Evolutionary conservation across 1,284 basidiomycete genomes (phyloP).

Genomic region (Retiboletus flavoniger): DNA sequence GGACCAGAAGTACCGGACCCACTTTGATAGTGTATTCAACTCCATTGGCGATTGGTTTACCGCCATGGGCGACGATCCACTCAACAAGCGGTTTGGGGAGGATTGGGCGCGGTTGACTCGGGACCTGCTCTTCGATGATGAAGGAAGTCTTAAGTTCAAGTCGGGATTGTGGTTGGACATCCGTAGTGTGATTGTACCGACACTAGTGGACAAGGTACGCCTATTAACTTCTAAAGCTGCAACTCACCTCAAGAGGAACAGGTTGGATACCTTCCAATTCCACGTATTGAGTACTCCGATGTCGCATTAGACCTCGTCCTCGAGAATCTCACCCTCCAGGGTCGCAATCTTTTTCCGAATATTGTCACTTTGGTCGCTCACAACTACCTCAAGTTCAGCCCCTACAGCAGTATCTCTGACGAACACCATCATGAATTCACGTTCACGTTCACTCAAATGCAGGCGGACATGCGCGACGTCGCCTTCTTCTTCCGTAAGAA

Average conservation of each 20-base stretch:
- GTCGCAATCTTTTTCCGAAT: conserved; percentile 81
- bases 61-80: conserved; percentile 81
- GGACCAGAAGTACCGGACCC: conserved; percentile 78
- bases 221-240: no score
- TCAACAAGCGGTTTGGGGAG: conserved; percentile 78
- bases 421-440: conserved; percentile 68
- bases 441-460: conserved; percentile 80
- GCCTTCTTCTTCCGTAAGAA: conserved; percentile 85
- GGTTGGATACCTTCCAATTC: conserved; percentile 90
- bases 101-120: conserved; percentile 83
- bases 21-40: conserved; percentile 82
- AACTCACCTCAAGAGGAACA: conserved; percentile 27
- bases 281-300: conserved; percentile 89
- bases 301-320: conserved; percentile 84
- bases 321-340: conserved; percentile 89
- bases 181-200: conserved; percentile 78
- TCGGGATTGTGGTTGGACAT: conserved; percentile 86
- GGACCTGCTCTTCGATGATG: conserved; percentile 73
- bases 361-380: conserved; percentile 78
- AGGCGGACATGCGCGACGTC: conserved; percentile 92
- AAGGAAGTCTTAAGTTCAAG: conserved; percentile 91
- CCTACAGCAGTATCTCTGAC: conserved; percentile 63
- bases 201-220: conserved; percentile 66
- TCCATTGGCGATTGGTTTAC: conserved; percentile 75
- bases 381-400: conserved; percentile 83